Base-by-base conservation (phyloP, 306 rosid genomes). In the Styphnolobium japonicum region DNA sequence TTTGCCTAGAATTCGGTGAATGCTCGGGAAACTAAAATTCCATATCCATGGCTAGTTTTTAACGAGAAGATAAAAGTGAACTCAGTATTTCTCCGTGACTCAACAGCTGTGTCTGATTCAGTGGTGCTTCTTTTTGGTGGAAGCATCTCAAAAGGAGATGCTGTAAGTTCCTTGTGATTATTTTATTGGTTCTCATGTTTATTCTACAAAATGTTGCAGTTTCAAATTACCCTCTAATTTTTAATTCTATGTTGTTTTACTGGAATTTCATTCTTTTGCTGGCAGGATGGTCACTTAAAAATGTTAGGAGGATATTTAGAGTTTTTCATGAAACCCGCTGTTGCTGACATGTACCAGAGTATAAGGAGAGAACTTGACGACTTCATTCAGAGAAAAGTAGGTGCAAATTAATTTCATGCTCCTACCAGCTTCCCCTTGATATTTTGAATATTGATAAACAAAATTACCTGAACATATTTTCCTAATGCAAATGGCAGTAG, bases 61-160 rank as follows among this genome's bases (percentile, higher is more conserved):
- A 96, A 96, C 33, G 98, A 93, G 90, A 95, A 95, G 88, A 84
- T 95, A 72, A 95, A 93, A 87, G 98, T 95, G 91, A 93, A 95
- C 87, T 93, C 99, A 34, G 88, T 95, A 82, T 93, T 95, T 70
- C 94, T 95, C 77, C 98, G 97, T 56, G 99, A 95, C 87, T 91
- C 99, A 58, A 93, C 99, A 61, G 99, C 93, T 43, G 90, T 95
- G 51, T 84, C 92, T 80, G 99, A 95, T 84, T 91, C 99, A 7
- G 75, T 82, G 77, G 78, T 93, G 73, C 99, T 96, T 75, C 87
- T 96, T 27, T 91, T 96, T 86, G 99, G 99, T 73, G 99, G 99
- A 80, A 87, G 84, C 83, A 82, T 93, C 61, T 84, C 80, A 29
- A 87, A 80, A 83, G 99, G 97, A 75, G 93, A 88, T 63, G 67